A percentile compares a stretch with the other conserved stretches of the same genome.
Evolutionary conservation across 2,329 filamentous ascomycete species (phyloP).

Genomic region (Colletotrichum spinosum): DNA sequence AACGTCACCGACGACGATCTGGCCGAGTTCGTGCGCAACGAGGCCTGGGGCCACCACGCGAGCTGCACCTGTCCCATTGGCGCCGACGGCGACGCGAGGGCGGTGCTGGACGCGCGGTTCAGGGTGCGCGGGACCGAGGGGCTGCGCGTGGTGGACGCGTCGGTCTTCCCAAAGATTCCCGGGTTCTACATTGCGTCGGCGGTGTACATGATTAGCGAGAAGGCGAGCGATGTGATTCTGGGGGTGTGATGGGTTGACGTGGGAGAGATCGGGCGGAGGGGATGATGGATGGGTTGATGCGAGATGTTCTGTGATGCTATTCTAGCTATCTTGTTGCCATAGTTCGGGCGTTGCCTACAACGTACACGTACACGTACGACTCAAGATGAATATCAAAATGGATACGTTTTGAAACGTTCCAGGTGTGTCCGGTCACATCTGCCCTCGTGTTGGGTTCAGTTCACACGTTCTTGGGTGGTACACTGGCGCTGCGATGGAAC

Average conservation of each 20-base stretch:
- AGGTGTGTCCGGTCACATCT: too few relatives aligned
- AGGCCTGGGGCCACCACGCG: conserved; percentile 69
- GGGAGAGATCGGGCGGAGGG: neutral
- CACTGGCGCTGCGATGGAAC: conserved; percentile 6
- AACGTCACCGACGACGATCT: conserved; percentile 56
- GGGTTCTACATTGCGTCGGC: conserved; percentile 62
- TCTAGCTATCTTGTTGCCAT: neutral
- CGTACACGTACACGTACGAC: neutral
- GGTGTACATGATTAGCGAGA: conserved; percentile 68
- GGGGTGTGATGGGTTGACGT: conserved; percentile 14
- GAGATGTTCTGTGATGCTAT: neutral
- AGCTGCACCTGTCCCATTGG: conserved; percentile 68
- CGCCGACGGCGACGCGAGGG: conserved; percentile 59
- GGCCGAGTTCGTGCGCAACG: conserved; percentile 59
- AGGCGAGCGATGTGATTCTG: conserved; percentile 52
- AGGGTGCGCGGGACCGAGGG: conserved; percentile 64
- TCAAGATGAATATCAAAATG: neutral
- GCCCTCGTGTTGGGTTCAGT: neutral
- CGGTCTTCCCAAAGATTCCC: conserved; percentile 62
- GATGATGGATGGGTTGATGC: neutral
- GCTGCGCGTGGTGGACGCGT: conserved; percentile 70
- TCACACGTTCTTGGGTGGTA: conserved; percentile 2
- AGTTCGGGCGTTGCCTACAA: neutral
- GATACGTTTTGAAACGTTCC: too few relatives aligned
- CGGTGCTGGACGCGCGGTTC: conserved; percentile 67